Evolutionary conservation across 179 eudicot genomes (phyloP), one percentile per base, ranked within the genome.

Genomic region (Amaranthus tricolor): DNA sequence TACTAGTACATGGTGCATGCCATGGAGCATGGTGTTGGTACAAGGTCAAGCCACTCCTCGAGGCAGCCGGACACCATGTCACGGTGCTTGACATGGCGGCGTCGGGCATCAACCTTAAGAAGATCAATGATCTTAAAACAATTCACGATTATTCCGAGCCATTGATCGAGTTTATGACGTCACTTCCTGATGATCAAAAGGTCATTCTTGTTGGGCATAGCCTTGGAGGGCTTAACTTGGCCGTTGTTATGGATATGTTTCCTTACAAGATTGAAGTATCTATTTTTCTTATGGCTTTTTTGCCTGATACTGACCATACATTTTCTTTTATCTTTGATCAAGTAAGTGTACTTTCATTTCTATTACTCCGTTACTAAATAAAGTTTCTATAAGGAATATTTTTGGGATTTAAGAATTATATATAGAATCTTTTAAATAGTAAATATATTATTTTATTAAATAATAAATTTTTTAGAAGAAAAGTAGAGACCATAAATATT

Each of bases 21-120:
- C 90, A 85, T 6, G 88, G 88, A 66, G 81, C 86, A 49, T 85
- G 88, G 88, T 75, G 77, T 60, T 85, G 88, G 88, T 83, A 78
- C 84, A 85, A 85, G 54, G 68, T 85, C 15, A 76, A 62, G 16
- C 74, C 79, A n/a, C 56, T 78, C 57, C 84, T 83, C 7, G 74
- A 83, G 63, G 64, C 56, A 2, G 76, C 81, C 7, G 86, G 86
- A 9, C 82, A 83, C 77, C 66, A 47, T 6, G 83, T 81, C n/a
- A 85, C 86, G 7, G 82, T 82, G 49, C 69, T 83, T 0, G 86
- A 85, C 76, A 68, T 85, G 78, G 84, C 77, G 31, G 81, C 76
- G 13, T 64, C 76, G 2, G 81, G 81, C 14, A 56, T 82, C 53
- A 72, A 82, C 63, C 62, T 17, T 49, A 77, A 62, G 79, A 3